Percentiles rank a stretch among this genome's conserved stretches.
These are phyloP conservation scores for Penicillium aurantiogriseum DNA, from an alignment of 2,329 filamentous ascomycete species.

Conservation along the genomic window DNA sequence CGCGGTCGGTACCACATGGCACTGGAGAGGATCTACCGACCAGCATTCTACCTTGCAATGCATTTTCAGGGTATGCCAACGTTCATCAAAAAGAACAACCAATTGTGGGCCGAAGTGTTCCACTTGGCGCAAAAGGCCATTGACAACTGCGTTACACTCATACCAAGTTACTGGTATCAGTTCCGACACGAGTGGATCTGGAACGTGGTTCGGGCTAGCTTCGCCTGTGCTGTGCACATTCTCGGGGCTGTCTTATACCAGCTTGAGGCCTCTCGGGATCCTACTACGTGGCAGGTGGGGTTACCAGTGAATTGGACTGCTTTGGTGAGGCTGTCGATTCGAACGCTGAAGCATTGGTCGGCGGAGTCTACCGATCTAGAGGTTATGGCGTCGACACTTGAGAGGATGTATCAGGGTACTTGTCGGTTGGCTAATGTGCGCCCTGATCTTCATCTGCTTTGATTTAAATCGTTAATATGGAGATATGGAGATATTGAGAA, in stretches of 20 bases:
- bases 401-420: slow-evolving; percentile 25
- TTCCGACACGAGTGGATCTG: slow-evolving; percentile 27
- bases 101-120: slow-evolving; percentile 12
- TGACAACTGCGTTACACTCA: slow-evolving; percentile 19
- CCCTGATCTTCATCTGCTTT: slow-evolving; percentile 8
- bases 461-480: not conserved
- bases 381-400: slow-evolving; percentile 20
- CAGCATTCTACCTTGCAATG: slow-evolving; percentile 23
- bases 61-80: slow-evolving; percentile 21
- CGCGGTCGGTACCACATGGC: slow-evolving; percentile 15
- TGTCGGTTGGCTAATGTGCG: slow-evolving; percentile 20
- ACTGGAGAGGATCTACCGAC: slow-evolving; percentile 23
- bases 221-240: slow-evolving; percentile 21
- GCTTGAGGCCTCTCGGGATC: slow-evolving; percentile 2
- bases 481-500: not conserved
- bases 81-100: slow-evolving; percentile 8
- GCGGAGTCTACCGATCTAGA: slow-evolving; percentile 22
- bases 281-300: slow-evolving; percentile 8
- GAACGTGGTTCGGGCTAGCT: slow-evolving; percentile 19
- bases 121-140: slow-evolving; percentile 19
- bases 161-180: slow-evolving; percentile 21
- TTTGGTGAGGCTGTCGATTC: slow-evolving; percentile 20
- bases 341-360: slow-evolving; percentile 18
- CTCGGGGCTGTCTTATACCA: slow-evolving; percentile 19
- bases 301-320: slow-evolving; percentile 21